Percentiles rank a stretch among this genome's conserved stretches.
phyloP scores from a whole-genome alignment of 257 asterid species.

The Prunella vulgaris region DNA sequence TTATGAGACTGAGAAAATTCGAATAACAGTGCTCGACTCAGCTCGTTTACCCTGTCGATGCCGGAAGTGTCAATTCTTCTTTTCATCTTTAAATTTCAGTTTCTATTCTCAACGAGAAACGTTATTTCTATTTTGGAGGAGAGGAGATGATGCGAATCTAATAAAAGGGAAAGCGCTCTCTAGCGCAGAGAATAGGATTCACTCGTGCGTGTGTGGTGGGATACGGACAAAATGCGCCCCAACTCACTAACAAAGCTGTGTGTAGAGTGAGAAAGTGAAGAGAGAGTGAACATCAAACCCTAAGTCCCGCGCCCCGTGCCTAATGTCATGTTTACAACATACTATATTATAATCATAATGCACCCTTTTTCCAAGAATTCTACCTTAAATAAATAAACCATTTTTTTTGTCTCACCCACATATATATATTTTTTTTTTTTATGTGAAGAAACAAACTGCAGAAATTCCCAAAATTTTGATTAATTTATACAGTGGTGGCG shows the following conservation, averaged over 20 bases:
- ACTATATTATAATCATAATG: not conserved
- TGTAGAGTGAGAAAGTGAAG: slow-evolving; percentile 8
- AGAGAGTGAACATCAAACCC: slow-evolving; percentile 44
- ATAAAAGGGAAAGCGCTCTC: slow-evolving; percentile 20
- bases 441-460: slow-evolving; percentile 4
- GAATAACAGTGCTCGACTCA: too few relatives aligned
- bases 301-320: slow-evolving; percentile 94
- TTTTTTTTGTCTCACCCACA: slow-evolving; percentile 23
- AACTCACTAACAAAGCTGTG: slow-evolving; percentile 27
- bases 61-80: too few relatives aligned
- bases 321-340: slow-evolving; percentile 28
- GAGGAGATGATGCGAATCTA: slow-evolving; percentile 32
- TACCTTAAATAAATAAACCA: slow-evolving; percentile 5
- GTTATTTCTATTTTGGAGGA: slow-evolving; percentile 1
- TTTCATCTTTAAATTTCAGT: too few relatives aligned
- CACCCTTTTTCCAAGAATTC: slow-evolving; percentile 29
- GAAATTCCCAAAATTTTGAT: slow-evolving; percentile 20
- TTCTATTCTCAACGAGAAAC: not conserved
- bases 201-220: slow-evolving; percentile 42
- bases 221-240: slow-evolving; percentile 56
- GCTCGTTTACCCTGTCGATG: too few relatives aligned
- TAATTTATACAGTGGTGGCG: slow-evolving; percentile 27
- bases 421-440: not conserved
- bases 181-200: slow-evolving; percentile 42
- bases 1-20: too few relatives aligned